These are phyloP conservation scores for Teunomyces pallodes DNA, from an alignment of 805 yeast genomes.

Conservation along the genomic window DNA sequence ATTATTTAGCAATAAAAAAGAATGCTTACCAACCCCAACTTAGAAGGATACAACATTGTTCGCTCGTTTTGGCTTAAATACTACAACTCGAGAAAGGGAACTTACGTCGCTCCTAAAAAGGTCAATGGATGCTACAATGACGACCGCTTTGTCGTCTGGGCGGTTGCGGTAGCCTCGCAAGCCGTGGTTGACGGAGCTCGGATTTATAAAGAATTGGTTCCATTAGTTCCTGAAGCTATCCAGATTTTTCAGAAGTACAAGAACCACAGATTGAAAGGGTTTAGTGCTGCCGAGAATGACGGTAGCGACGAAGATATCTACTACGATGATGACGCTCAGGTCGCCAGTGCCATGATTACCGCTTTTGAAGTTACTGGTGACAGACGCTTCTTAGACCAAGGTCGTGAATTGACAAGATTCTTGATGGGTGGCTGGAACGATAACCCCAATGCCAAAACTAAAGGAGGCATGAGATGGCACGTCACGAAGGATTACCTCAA, in stretches of 20 bases:
- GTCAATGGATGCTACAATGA: slow-evolving; percentile 46
- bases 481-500: slow-evolving; percentile 55
- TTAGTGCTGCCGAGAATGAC: slow-evolving; percentile 61
- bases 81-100: slow-evolving; percentile 35
- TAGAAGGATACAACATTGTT: slow-evolving; percentile 32
- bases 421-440: slow-evolving; percentile 64
- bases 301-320: slow-evolving; percentile 63
- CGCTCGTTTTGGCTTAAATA: slow-evolving; percentile 42
- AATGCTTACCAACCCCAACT: slow-evolving; percentile 27
- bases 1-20: background rate
- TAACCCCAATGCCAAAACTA: slow-evolving; percentile 37
- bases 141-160: slow-evolving; percentile 64
- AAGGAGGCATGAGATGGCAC: slow-evolving; percentile 72
- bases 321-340: slow-evolving; percentile 76
- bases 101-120: slow-evolving; percentile 39
- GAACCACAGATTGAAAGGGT: slow-evolving; percentile 51
- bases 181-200: slow-evolving; percentile 66
- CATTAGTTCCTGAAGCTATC: slow-evolving; percentile 53
- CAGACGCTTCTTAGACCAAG: slow-evolving; percentile 49
- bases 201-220: slow-evolving; percentile 48
- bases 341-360: slow-evolving; percentile 59
- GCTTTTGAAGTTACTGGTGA: slow-evolving; percentile 69
- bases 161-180: slow-evolving; percentile 62
- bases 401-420: slow-evolving; percentile 56
- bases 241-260: slow-evolving; percentile 50